Evolutionary conservation across 352 stramenopile species (phyloP).

Genomic region (Pseudoperonospora humuli): DNA sequence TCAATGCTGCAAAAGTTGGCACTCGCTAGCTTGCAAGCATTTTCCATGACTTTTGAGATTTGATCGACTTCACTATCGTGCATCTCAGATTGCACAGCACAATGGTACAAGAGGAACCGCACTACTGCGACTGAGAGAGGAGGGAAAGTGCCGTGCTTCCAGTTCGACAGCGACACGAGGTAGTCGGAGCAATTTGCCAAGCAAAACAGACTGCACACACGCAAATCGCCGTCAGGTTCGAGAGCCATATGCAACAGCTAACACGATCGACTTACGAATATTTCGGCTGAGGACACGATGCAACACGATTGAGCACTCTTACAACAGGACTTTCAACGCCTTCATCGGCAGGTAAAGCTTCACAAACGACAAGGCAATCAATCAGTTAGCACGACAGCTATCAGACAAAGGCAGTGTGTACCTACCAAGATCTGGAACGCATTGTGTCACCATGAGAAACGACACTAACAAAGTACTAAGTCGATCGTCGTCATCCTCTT

Average conservation of each 20-base stretch:
- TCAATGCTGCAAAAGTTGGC: slow-evolving; percentile 16
- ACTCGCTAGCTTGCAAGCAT: slow-evolving; percentile 23
- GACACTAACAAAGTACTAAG: slow-evolving; percentile 37
- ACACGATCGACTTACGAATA: slow-evolving; percentile 34
- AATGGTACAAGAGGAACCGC: slow-evolving; percentile 36
- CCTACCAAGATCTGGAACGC: slow-evolving; percentile 39
- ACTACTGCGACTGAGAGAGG: slow-evolving; percentile 22
- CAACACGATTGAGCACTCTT: slow-evolving; percentile 27
- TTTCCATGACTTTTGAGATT: slow-evolving; percentile 25
- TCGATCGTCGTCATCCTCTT: slow-evolving; percentile 20
- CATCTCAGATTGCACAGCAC: slow-evolving; percentile 23
- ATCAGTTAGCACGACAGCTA: too few species aligned
- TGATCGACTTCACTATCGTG: slow-evolving; percentile 29
- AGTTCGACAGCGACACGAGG: slow-evolving; percentile 23
- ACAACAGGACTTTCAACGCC: slow-evolving; percentile 15
- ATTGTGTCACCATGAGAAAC: slow-evolving; percentile 52
- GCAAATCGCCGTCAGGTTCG: neutral
- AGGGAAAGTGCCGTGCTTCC: slow-evolving; percentile 20
- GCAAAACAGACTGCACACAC: slow-evolving; percentile 23
- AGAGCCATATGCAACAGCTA: neutral
- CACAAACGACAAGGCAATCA: neutral
- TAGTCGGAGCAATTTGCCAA: slow-evolving; percentile 37
- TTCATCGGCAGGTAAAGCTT: slow-evolving; percentile 10
- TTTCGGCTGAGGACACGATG: slow-evolving; percentile 16
- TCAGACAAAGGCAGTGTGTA: too few species aligned